Evolutionary conservation across 2,329 filamentous ascomycete species (phyloP), one percentile per base, ranked within the genome.

Genomic region (Hirsutella rhossiliensis): DNA sequence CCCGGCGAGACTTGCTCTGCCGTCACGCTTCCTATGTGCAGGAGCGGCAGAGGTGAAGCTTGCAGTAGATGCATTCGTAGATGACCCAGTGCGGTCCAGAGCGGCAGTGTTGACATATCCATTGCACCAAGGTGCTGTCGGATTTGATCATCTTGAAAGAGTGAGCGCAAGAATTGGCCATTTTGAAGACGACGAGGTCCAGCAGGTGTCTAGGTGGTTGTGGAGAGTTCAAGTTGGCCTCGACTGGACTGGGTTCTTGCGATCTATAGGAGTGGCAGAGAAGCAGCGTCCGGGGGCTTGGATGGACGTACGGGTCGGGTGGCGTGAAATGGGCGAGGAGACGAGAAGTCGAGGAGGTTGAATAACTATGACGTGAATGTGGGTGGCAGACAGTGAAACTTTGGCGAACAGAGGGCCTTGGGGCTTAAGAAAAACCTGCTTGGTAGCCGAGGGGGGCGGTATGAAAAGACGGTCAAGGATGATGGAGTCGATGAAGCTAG

Each of bases 31-130:
- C 15, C 43, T 74, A 66, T 40, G 71, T 69, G 57, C 80, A 83
- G 23, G 68, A 62, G 43, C 76, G 68, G 59, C 80, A 84, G 28
- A 75, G 71, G 62, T 82, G 78, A 42, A 81, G 63, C 59, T 79
- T 78, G 72, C 80, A 84, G 58, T 80, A 81, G 48, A 71, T 68
- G 64, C 80, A 84, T 60, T 84, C 77, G 50, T 75, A 83, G 54
- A 84, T 83, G 62, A 73, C 74, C 76, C 78, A 82, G 61, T 79
- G 74, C 42, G 78, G 78, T 2, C 78, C 79, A 2, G 73, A 75
- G 48, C 77, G 72, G 57, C 80, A 84, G 54, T 80, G 63, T 47
- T 74, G 71, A 66, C 80, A 84, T 42, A 69, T 68, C 78, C 79
- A 84, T 58, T 80, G 73, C 45, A 84, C 70, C 43, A 83, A 59